Base-by-base conservation (phyloP, 306 rosid species). In the Begonia fuchsioides region DNA sequence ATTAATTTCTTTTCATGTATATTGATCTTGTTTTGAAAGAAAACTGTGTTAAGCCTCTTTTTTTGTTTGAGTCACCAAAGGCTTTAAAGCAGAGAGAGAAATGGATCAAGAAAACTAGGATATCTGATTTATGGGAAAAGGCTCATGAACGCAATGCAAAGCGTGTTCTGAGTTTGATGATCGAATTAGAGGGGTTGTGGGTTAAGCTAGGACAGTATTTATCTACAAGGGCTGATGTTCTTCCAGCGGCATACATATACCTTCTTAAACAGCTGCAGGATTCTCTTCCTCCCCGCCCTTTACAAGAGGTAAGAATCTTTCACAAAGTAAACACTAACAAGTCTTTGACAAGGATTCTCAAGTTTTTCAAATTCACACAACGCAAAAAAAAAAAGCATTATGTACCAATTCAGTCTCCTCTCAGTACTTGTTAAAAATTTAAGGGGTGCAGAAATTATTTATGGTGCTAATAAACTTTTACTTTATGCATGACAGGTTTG, bases 181-280 rank as follows among this genome's bases (percentile, higher is more conserved):
- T 85, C 58, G 83, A 79, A 75, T 66, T 92, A 76, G 98, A 85
- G 75, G 96, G 98, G 58, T 62, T 92, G 82, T 92, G 98, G 98
- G 96, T 92, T 64, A 92, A 92, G 69, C 78, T 92, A 53, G 98
- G 98, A 58, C 98, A 92, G 69, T 92, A 86, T 69, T 60, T 92
- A 67, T 92, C 98, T 52, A 86, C 98, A 12, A 82, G 96, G 38
- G 98, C 98, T 41, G 98, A 92, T 79, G 98, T 92, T 60, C 92
- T 92, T 52, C 98, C 98, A 14, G 66, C 71, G 43, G 83, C 94
- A 55, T 92, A 92, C 62, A 86, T 77, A 52, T 54, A 59, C 26
- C 76, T 75, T 67, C 79, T 92, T 76, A 82, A 47, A 78, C 96
- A 82, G 71, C 74, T 92, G 58, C 98, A 86, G 49, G 98, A 92